Percentiles rank a stretch among this genome's conserved stretches.
Evolutionary conservation across 768 basidiomycete species (phyloP).

Genomic region (Pleurotus tuoliensis): DNA sequence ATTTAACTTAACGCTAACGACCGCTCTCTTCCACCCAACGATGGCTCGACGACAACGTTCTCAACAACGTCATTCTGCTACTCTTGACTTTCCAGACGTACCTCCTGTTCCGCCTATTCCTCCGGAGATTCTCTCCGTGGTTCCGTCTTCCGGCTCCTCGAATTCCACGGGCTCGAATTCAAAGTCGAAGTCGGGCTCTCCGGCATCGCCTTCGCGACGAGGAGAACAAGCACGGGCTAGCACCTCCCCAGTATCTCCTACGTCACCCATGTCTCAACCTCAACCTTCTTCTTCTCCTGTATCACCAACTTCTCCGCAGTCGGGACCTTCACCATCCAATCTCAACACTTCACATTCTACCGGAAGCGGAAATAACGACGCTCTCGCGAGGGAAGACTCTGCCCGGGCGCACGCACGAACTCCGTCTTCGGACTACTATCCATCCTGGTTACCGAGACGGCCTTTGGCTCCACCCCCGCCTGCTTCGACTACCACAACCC

Average conservation of each 20-base stretch:
- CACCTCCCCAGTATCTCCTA: neutral
- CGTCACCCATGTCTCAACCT: neutral
- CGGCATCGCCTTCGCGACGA: neutral
- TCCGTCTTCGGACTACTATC: constrained; percentile 60
- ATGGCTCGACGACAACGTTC: neutral
- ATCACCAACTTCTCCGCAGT: constrained; percentile 2
- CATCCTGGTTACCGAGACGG: constrained; percentile 79
- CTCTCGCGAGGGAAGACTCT: neutral
- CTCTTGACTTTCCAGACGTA: neutral
- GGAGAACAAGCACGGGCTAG: neutral
- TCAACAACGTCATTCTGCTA: neutral
- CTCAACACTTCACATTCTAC: neutral
- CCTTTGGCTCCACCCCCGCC: constrained; percentile 71
- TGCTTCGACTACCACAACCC: constrained; percentile 3
- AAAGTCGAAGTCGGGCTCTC: neutral
- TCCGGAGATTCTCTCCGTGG: neutral
- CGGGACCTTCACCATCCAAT: neutral
- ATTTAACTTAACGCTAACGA: neutral
- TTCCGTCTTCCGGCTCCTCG: neutral
- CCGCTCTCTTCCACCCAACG: neutral
- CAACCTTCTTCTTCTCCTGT: neutral
- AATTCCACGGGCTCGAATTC: constrained; percentile 1
- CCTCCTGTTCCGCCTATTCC: constrained; percentile 5
- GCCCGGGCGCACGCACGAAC: neutral
- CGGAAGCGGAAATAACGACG: neutral